Percentiles rank a stretch among this genome's conserved stretches.
phyloP scores from a whole-genome alignment of 2,329 filamentous ascomycete genomes.

The Drechmeria coniospora region DNA sequence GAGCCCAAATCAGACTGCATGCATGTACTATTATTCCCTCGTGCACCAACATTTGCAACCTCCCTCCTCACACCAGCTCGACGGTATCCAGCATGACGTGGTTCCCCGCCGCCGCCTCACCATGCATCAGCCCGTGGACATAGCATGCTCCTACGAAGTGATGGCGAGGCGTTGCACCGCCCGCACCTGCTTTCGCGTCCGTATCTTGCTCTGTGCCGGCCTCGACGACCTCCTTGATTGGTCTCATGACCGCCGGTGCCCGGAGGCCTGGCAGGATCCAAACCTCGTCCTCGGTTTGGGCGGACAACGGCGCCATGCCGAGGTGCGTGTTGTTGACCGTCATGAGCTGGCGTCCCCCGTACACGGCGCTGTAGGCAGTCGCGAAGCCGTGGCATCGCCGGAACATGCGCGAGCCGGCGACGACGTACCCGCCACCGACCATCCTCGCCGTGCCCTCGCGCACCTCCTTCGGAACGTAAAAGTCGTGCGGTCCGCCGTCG shows the following conservation, averaged over 20 bases:
- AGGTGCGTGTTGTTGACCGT: constrained; percentile 6
- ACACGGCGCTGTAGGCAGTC: constrained; percentile 6
- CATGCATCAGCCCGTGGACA: constrained; percentile 10
- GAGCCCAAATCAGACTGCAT: too few relatives aligned
- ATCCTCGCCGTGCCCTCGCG: constrained; percentile 6
- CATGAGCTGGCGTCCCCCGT: constrained; percentile 10
- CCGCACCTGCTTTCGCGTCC: neutral
- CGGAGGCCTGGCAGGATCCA: constrained; percentile 10
- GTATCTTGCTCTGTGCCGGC: neutral
- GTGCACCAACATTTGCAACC: too few relatives aligned
- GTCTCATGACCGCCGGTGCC: constrained; percentile 7
- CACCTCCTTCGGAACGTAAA: constrained; percentile 7
- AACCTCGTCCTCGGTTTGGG: constrained; percentile 9
- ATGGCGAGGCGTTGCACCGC: constrained; percentile 1
- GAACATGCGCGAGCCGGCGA: constrained; percentile 5
- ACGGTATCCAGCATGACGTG: constrained; percentile 4
- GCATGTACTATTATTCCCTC: too few relatives aligned
- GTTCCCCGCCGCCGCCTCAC: constrained; percentile 5
- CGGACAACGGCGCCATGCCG: constrained; percentile 8
- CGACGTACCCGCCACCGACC: constrained; percentile 8
- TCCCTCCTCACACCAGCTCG: neutral
- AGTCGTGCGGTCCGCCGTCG: constrained; percentile 7
- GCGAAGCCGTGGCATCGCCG: constrained; percentile 7
- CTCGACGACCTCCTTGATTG: neutral
- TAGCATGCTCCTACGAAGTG: constrained; percentile 8